Base-by-base conservation (phyloP, 768 basidiomycete genomes). In the Kwoniella pini region DNA sequence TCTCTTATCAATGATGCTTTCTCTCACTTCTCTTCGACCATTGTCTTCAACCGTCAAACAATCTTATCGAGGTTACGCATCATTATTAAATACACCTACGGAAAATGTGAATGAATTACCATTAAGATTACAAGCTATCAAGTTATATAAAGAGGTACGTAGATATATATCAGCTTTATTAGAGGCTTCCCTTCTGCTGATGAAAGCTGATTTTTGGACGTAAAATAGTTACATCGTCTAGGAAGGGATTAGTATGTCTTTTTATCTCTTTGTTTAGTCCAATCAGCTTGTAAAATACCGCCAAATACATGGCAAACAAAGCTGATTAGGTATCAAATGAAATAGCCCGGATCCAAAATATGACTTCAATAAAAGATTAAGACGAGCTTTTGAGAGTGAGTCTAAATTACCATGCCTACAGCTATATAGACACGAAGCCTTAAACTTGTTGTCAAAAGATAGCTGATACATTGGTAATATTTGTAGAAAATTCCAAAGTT, bases 351-450 rank as follows among this genome's bases (percentile, higher is more conserved):
- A 78, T 64, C 75, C 77, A 4, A 63, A 53, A 12, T 78, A 76
- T 51, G 68, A 66, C 6, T 78, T 78, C 70, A 76, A 77, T 56
- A 70, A 73, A 56, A 67, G 77, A 11, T 59, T 78, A 1, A 63
- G 77, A 9, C 57, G 77, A 19, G 75, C 75, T 1, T 78, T 69
- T 56, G 77, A 78, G 60, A 78, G 77, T 74, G 53, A 67, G 75
- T 49, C n/a, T n/a, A n/a, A n/a, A n/a, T n/a, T n/a, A n/a, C n/a
- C n/a, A n/a, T n/a, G n/a, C n/a, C n/a, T n/a, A n/a, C n/a, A n/a
- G n/a, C n/a, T n/a, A n/a, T n/a, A n/a, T n/a, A n/a, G n/a, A n/a
- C n/a, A n/a, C n/a, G n/a, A n/a, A n/a, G n/a, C n/a, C n/a, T n/a
- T n/a, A n/a, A n/a, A n/a, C n/a, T n/a, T n/a, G n/a, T n/a, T n/a